A percentile compares a stretch with the other conserved stretches of the same genome.
Evolutionary conservation across 495 filamentous ascomycete genomes (phyloP).

Genomic region (Endocarpon pusillum): DNA sequence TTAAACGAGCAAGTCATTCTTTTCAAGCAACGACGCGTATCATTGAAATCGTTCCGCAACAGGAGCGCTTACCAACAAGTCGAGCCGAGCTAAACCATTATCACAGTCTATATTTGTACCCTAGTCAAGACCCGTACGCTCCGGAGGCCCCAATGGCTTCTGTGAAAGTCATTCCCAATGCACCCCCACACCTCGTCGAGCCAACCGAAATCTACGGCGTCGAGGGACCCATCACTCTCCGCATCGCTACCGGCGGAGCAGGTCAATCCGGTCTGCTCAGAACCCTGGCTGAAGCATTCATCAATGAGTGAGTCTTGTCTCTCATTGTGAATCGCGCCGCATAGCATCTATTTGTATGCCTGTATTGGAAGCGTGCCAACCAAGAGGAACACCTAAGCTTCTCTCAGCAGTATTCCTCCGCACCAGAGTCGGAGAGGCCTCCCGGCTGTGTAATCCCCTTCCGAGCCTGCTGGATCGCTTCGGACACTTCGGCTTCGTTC

Average conservation of each 20-base stretch:
- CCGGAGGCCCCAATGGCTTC: no score
- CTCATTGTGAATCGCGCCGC: no score
- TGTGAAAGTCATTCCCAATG: background rate
- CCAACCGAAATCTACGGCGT: conserved; percentile 15
- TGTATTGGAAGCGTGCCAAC: no score
- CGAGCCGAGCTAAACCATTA: background rate
- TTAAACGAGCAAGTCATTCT: no score
- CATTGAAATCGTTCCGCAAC: conserved; percentile 20
- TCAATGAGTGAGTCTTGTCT: conserved; percentile 15
- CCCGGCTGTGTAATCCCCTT: no score
- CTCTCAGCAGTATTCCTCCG: no score
- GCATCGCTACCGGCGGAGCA: conserved; percentile 24
- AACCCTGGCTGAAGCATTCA: conserved; percentile 22
- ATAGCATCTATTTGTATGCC: no score
- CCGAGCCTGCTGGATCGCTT: conserved; percentile 22
- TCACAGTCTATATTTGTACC: background rate
- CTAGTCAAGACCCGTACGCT: background rate
- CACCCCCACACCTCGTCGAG: conserved; percentile 3
- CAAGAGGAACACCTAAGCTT: no score
- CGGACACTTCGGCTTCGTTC: conserved; percentile 25
- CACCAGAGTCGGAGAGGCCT: no score
- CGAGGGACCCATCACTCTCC: conserved; percentile 9
- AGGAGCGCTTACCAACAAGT: conserved; percentile 13
- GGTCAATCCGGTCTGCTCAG: conserved; percentile 22
- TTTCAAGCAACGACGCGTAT: no score